phyloP scores from a whole-genome alignment of 164 flowering plant genomes.

The Vitis rupestris region DNA sequence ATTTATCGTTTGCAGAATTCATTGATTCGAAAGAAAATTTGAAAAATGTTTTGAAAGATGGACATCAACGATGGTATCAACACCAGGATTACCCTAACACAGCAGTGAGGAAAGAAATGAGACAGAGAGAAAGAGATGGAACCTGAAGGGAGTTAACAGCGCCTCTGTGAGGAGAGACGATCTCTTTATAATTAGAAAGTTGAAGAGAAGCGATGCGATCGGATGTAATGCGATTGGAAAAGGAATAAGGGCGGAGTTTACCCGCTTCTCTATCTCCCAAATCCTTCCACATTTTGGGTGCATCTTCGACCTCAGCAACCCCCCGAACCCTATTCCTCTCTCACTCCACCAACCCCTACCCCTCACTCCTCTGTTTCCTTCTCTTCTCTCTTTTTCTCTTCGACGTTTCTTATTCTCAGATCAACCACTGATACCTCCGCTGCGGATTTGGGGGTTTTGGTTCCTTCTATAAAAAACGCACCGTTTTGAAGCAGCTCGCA shows the following conservation, averaged over 20 bases:
- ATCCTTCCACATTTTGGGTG: constrained; percentile 83
- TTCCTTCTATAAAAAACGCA: too few species aligned
- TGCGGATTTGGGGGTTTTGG: too few species aligned
- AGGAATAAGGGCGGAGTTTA: constrained; percentile 52
- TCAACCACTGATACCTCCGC: too few species aligned
- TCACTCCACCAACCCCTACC: too few species aligned
- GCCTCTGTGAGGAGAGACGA: constrained; percentile 78
- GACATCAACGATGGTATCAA: too few species aligned
- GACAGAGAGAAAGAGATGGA: constrained; percentile 1
- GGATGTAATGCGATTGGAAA: constrained; percentile 56
- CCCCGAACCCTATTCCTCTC: background rate
- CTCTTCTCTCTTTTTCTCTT: constrained; percentile 3
- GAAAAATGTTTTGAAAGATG: too few species aligned
- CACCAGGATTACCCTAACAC: too few species aligned
- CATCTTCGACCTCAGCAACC: constrained; percentile 49
- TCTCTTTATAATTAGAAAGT: constrained; percentile 80
- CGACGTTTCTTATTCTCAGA: too few species aligned
- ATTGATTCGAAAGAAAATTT: too few species aligned
- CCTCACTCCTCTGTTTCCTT: too few species aligned
- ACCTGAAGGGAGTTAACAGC: constrained; percentile 93
- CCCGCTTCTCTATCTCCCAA: constrained; percentile 84
- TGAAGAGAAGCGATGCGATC: constrained; percentile 57
- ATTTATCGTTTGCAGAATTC: too few species aligned
- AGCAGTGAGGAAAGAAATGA: background rate
- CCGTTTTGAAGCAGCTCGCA: too few species aligned